A percentile compares a stretch with the other conserved stretches of the same genome.
phyloP scores from a whole-genome alignment of 768 basidiomycete species.

The Russula emetica region DNA sequence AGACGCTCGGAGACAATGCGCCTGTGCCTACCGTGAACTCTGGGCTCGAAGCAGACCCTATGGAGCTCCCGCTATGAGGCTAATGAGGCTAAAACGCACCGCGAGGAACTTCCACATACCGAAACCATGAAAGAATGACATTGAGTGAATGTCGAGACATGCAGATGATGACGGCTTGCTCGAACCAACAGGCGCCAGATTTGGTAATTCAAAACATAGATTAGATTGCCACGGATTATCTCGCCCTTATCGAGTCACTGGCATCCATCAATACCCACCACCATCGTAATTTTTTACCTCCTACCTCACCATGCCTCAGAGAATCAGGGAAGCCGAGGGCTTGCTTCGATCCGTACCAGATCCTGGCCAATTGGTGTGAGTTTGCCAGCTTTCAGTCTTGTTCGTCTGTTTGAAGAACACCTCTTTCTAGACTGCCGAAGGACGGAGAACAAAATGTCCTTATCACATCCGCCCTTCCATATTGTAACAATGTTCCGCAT shows the following conservation, averaged over 20 bases:
- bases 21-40: constrained; percentile 24
- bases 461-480: constrained; percentile 92
- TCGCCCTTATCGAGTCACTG: too few relatives aligned
- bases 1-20: not conserved
- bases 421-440: constrained; percentile 57
- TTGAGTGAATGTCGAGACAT: constrained; percentile 2
- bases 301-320: constrained; percentile 34
- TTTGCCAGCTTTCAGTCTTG: constrained; percentile 9
- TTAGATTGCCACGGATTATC: constrained; percentile 1
- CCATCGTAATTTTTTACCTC: not conserved
- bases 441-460: constrained; percentile 84
- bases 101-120: not conserved
- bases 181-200: not conserved
- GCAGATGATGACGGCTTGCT: not conserved
- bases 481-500: constrained; percentile 97
- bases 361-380: constrained; percentile 44
- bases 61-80: not conserved
- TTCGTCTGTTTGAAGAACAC: constrained; percentile 8
- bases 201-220: not conserved
- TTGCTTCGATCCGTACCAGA: constrained; percentile 43
- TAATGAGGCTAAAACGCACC: not conserved
- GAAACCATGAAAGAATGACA: constrained; percentile 4
- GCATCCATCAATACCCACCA: too few relatives aligned
- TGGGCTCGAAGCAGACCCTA: constrained; percentile 14
- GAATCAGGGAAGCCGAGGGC: constrained; percentile 42